Conservation (phyloP, 768 basidiomycete species). For the Sarcomyxa edulis region DNA sequence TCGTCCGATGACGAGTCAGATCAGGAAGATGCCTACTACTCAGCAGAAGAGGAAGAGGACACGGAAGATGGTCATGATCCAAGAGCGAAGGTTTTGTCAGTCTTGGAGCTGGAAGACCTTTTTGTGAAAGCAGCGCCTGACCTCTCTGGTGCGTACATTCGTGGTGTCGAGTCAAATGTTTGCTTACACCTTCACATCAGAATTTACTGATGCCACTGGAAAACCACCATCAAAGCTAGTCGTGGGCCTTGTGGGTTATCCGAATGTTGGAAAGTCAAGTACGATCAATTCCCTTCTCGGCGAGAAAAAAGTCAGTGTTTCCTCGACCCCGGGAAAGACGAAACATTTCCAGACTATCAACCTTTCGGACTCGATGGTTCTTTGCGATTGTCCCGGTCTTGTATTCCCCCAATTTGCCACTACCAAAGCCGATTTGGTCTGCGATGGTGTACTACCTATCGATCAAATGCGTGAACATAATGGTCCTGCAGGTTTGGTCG, state of each 20-base stretch:
- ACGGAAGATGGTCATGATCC: conserved; percentile 48
- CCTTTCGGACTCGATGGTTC: conserved; percentile 77
- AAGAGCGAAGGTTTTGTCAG: conserved; percentile 75
- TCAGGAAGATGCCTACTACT: conserved; percentile 39
- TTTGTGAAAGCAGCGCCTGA: conserved; percentile 71
- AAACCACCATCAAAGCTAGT: conserved; percentile 59
- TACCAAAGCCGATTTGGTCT: conserved; percentile 92
- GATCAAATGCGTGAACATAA: conserved; percentile 95
- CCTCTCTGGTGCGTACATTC: conserved; percentile 47
- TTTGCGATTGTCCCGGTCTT: conserved; percentile 97
- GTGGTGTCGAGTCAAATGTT: neutral
- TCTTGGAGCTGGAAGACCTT: conserved; percentile 82
- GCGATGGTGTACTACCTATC: conserved; percentile 95
- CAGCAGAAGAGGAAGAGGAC: conserved; percentile 56
- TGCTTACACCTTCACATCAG: conserved; percentile 28
- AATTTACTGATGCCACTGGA: conserved; percentile 54
- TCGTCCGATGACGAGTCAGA: conserved; percentile 21
- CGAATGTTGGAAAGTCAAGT: conserved; percentile 97
- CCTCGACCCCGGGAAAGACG: conserved; percentile 96
- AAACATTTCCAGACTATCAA: conserved; percentile 99
- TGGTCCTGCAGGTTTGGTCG: conserved; percentile 76
- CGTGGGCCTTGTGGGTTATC: conserved; percentile 94
- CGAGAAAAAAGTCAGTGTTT: conserved; percentile 97
- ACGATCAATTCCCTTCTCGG: conserved; percentile 96
- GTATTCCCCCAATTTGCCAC: conserved; percentile 99